phyloP scores from a whole-genome alignment of 2,329 filamentous ascomycete genomes.

The Colletotrichum agaves region DNA sequence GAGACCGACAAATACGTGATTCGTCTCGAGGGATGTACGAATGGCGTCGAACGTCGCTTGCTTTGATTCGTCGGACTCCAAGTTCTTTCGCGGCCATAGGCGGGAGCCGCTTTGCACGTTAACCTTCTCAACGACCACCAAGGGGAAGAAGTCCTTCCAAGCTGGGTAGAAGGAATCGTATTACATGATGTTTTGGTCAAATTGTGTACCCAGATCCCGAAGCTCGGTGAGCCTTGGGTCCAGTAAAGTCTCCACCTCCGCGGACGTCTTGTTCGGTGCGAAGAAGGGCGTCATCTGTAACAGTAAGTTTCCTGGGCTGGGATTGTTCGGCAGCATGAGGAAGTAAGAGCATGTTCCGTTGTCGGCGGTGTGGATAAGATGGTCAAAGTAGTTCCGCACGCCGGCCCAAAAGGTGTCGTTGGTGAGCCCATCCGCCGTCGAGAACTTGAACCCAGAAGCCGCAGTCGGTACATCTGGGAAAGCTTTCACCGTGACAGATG shows the following conservation, averaged over 20 bases:
- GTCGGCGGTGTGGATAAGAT: constrained; percentile 22
- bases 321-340: constrained; percentile 14
- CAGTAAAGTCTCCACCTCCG: constrained; percentile 4
- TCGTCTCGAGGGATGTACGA: constrained; percentile 19
- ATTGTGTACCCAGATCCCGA: neutral
- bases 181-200: constrained; percentile 22
- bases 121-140: constrained; percentile 19
- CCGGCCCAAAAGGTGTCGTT: constrained; percentile 28
- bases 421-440: constrained; percentile 13
- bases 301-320: constrained; percentile 16
- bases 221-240: constrained; percentile 25
- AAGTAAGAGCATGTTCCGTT: constrained; percentile 21
- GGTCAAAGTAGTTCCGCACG: constrained; percentile 23
- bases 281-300: constrained; percentile 33
- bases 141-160: constrained; percentile 21
- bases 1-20: constrained; percentile 20
- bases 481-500: constrained; percentile 23
- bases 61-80: constrained; percentile 1
- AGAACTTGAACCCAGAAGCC: constrained; percentile 19
- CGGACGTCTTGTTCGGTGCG: constrained; percentile 33
- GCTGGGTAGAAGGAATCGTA: constrained; percentile 30
- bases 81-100: constrained; percentile 23
- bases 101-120: constrained; percentile 24
- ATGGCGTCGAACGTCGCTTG: constrained; percentile 24
- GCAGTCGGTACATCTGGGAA: constrained; percentile 12